These are phyloP conservation scores for Cyberlindnera bimundalis DNA, from an alignment of 805 yeast species.

Conservation along the genomic window DNA sequence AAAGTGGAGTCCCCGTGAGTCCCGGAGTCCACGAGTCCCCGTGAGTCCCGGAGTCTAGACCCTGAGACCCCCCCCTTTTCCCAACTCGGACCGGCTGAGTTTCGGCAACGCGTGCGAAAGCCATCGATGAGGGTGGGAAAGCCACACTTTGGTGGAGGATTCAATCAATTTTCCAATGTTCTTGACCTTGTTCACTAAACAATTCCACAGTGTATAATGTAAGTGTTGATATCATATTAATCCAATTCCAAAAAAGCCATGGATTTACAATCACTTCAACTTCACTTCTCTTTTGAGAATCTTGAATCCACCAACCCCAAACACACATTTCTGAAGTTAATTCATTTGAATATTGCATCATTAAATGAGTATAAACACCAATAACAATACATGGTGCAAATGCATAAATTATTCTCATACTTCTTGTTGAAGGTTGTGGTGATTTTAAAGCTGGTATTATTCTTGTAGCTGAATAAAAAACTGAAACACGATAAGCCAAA, in stretches of 20 bases:
- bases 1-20: too few relatives aligned
- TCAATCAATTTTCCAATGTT: slow-evolving; percentile 25
- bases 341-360: slow-evolving; percentile 75
- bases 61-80: too few relatives aligned
- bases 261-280: slow-evolving; percentile 46
- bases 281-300: slow-evolving; percentile 3
- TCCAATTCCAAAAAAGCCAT: slow-evolving; percentile 99
- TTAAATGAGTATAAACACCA: slow-evolving; percentile 91
- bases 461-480: slow-evolving; percentile 88
- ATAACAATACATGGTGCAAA: slow-evolving; percentile 92
- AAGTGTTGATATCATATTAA: slow-evolving; percentile 78
- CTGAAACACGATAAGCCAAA: slow-evolving; percentile 79
- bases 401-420: slow-evolving; percentile 64
- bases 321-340: slow-evolving; percentile 58
- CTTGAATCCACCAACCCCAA: slow-evolving; percentile 50
- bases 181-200: slow-evolving; percentile 33
- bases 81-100: too few relatives aligned
- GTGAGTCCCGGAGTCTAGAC: too few relatives aligned
- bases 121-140: too few relatives aligned
- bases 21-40: too few relatives aligned
- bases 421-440: slow-evolving; percentile 26
- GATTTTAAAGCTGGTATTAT: slow-evolving; percentile 76
- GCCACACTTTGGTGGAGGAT: too few relatives aligned
- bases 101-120: too few relatives aligned
- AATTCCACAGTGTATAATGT: slow-evolving; percentile 80